phyloP scores from a whole-genome alignment of 2,329 filamentous ascomycete species.

The Fusarium liriodendri region DNA sequence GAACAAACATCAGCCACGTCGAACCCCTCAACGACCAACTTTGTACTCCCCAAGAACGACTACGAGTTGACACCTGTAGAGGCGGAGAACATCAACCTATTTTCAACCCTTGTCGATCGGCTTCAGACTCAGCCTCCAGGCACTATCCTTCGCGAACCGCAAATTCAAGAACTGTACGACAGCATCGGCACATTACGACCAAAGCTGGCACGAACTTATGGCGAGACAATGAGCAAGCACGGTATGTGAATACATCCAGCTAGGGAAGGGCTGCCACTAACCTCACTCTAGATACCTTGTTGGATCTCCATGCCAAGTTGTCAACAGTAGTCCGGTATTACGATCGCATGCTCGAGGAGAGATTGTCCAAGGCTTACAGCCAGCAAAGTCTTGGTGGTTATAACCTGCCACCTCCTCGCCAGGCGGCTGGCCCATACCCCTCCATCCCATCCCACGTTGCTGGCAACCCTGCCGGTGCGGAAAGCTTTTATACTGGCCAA shows the following conservation, averaged over 20 bases:
- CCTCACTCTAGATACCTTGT: slow-evolving; percentile 76
- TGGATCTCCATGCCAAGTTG: slow-evolving; percentile 94
- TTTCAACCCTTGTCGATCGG: slow-evolving; percentile 92
- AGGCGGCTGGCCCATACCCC: slow-evolving; percentile 75
- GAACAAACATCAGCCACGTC: slow-evolving; percentile 71
- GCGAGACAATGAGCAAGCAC: slow-evolving; percentile 99
- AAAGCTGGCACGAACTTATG: slow-evolving; percentile 94
- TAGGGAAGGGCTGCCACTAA: slow-evolving; percentile 23
- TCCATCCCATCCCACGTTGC: slow-evolving; percentile 69
- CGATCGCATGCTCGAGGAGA: slow-evolving; percentile 96
- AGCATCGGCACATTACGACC: slow-evolving; percentile 94
- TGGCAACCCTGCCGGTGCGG: slow-evolving; percentile 65
- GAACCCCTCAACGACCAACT: slow-evolving; percentile 54
- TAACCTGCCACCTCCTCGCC: slow-evolving; percentile 63
- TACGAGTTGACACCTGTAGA: slow-evolving; percentile 95
- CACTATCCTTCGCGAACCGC: slow-evolving; percentile 94
- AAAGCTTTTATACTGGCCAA: slow-evolving; percentile 85
- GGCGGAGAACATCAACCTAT: slow-evolving; percentile 97
- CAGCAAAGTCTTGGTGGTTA: slow-evolving; percentile 80
- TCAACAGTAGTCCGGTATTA: slow-evolving; percentile 98
- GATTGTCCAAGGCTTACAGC: slow-evolving; percentile 90
- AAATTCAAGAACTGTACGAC: slow-evolving; percentile 98
- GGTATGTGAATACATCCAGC: slow-evolving; percentile 62
- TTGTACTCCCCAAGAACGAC: slow-evolving; percentile 82
- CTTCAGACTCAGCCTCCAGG: slow-evolving; percentile 95